Conservation (phyloP, 2,329 filamentous ascomycete genomes). For the Trichoderma lentiforme region DNA sequence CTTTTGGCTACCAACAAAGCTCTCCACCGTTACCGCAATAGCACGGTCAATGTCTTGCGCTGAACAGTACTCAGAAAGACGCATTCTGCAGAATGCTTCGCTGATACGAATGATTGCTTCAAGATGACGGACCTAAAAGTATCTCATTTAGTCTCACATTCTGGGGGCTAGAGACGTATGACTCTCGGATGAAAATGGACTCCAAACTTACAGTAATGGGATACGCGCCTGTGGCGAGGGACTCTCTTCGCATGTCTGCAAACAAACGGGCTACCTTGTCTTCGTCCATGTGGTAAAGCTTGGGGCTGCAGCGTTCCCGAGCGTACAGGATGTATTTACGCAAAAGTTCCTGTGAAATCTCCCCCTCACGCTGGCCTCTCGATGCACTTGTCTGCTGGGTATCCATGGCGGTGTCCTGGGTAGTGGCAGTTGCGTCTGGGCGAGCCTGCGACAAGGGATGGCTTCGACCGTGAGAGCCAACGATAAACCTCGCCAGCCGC, state of each 20-base stretch:
- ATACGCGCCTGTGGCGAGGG: slow-evolving; percentile 89
- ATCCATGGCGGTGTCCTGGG: slow-evolving; percentile 45
- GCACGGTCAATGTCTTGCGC: slow-evolving; percentile 90
- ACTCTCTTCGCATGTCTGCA: slow-evolving; percentile 92
- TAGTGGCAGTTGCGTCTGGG: slow-evolving; percentile 22
- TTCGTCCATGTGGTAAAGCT: slow-evolving; percentile 95
- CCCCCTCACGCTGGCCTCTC: slow-evolving; percentile 43
- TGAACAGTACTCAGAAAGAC: slow-evolving; percentile 92
- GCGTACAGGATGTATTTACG: slow-evolving; percentile 97
- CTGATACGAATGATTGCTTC: slow-evolving; percentile 96
- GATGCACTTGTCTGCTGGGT: slow-evolving; percentile 30
- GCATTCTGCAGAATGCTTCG: slow-evolving; percentile 96
- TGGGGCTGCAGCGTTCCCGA: slow-evolving; percentile 81
- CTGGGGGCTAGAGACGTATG: neutral
- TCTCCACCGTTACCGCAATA: slow-evolving; percentile 94
- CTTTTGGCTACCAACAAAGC: slow-evolving; percentile 94
- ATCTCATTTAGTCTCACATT: slow-evolving; percentile 4
- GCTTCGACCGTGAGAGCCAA: slow-evolving; percentile 87
- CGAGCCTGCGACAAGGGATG: slow-evolving; percentile 62
- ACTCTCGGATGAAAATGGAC: neutral
- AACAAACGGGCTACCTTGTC: slow-evolving; percentile 94
- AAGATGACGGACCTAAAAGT: slow-evolving; percentile 78
- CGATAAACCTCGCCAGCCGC: slow-evolving; percentile 88
- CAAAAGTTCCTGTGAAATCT: slow-evolving; percentile 86
- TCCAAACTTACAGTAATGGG: slow-evolving; percentile 80